phyloP scores from a whole-genome alignment of 352 stramenopile genomes.

The Phytophthora sansomeana region DNA sequence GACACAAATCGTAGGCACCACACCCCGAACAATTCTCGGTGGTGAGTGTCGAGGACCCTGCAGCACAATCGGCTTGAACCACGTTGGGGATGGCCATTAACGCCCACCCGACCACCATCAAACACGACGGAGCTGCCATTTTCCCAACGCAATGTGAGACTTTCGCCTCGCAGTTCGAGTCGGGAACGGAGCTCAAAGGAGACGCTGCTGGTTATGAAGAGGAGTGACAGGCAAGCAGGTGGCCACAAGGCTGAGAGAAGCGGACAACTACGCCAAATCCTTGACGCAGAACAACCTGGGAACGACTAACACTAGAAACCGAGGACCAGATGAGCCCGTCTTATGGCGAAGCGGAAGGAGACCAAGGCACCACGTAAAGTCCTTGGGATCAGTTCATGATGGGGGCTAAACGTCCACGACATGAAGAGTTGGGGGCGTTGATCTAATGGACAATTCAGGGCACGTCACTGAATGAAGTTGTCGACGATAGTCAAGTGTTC shows the following conservation, averaged over 20 bases:
- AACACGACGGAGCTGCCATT: constrained; percentile 17
- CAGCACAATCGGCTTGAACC: constrained; percentile 21
- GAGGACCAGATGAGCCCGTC: constrained; percentile 16
- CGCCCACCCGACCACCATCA: constrained; percentile 14
- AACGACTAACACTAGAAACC: constrained; percentile 22
- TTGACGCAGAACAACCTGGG: constrained; percentile 35
- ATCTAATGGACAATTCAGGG: constrained; percentile 2
- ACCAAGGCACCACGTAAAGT: constrained; percentile 21
- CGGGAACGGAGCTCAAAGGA: no score
- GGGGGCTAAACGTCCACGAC: no score
- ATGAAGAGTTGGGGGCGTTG: no score
- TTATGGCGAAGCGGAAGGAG: constrained; percentile 1
- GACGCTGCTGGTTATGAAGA: constrained; percentile 23
- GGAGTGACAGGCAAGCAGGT: constrained; percentile 15
- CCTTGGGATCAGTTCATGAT: constrained; percentile 4
- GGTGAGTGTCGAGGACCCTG: constrained; percentile 33
- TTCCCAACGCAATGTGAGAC: constrained; percentile 22
- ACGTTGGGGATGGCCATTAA: constrained; percentile 9
- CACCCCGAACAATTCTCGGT: constrained; percentile 36
- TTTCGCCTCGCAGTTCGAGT: not conserved
- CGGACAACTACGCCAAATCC: constrained; percentile 20
- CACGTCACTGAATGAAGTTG: no score
- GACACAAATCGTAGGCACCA: constrained; percentile 34
- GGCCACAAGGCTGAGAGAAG: not conserved
- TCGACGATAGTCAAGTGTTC: no score